Evolutionary conservation across 257 asterid genomes (phyloP).

Genomic region (Solanum phureja): DNA sequence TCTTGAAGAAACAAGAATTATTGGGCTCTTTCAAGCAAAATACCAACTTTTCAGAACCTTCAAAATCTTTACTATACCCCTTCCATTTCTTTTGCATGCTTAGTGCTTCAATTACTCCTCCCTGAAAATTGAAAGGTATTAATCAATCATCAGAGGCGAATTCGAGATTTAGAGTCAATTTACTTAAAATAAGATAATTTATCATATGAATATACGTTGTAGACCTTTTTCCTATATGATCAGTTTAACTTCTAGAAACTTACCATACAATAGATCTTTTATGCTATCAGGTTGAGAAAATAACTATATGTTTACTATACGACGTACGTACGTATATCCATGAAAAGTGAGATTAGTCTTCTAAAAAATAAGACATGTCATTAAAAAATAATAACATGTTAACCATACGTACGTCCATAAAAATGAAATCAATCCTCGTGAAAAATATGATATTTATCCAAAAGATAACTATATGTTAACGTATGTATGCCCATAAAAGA

Average conservation of each 20-base stretch:
- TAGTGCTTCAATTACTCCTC: constrained; percentile 63
- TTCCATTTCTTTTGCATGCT: constrained; percentile 58
- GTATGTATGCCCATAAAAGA: background rate
- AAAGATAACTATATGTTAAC: background rate
- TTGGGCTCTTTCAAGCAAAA: constrained; percentile 60
- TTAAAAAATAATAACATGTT: no score
- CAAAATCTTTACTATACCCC: constrained; percentile 37
- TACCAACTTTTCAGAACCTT: constrained; percentile 46
- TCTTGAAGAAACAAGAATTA: constrained; percentile 32
- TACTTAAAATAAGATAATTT: background rate
- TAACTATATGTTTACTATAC: no score
- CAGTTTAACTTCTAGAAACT: background rate
- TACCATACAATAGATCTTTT: background rate
- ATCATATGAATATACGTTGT: no score
- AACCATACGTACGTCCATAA: background rate
- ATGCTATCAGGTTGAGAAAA: no score
- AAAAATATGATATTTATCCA: background rate
- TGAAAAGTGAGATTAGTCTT: background rate
- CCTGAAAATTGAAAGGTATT: constrained; percentile 22
- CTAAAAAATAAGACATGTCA: background rate
- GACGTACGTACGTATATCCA: background rate
- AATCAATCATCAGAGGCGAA: background rate
- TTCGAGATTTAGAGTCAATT: background rate
- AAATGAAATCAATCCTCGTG: background rate
- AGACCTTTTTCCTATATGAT: no score